Evolutionary conservation across 805 yeast genomes (phyloP).

Genomic region (Nakazawaea wyomingensis): DNA sequence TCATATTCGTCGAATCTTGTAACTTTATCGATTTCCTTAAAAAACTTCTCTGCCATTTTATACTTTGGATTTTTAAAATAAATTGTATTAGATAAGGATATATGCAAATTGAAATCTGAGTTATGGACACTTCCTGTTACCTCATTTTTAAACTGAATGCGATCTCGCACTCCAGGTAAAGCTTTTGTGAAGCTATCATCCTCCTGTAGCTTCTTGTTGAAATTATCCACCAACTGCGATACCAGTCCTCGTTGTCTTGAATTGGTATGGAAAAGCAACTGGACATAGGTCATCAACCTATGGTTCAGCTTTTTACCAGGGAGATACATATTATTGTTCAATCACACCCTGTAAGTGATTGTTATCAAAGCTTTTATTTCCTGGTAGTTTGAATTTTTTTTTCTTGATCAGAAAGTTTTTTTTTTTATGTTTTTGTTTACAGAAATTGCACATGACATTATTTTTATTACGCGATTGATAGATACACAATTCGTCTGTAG

Average conservation of each 20-base stretch:
- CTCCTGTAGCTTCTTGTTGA: neutral
- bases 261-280: slow-evolving; percentile 4
- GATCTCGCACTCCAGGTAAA: neutral
- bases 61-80: neutral
- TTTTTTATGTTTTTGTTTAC: neutral
- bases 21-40: slow-evolving; percentile 2
- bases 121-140: neutral
- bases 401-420: neutral
- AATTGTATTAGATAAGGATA: slow-evolving; percentile 1
- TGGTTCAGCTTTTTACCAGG: neutral
- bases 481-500: no score
- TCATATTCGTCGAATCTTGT: slow-evolving; percentile 1
- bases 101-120: slow-evolving; percentile 5
- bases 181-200: neutral
- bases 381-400: neutral
- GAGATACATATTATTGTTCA: neutral
- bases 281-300: slow-evolving; percentile 1
- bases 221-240: neutral
- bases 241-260: neutral
- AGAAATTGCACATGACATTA: neutral
- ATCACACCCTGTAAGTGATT: no score
- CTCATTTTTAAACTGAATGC: neutral
- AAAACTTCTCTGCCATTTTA: neutral
- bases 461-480: no score
- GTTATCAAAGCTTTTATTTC: no score